These are phyloP conservation scores for Malus hybrid DNA, from an alignment of 331 rosid genomes.

Conservation along the genomic window DNA sequence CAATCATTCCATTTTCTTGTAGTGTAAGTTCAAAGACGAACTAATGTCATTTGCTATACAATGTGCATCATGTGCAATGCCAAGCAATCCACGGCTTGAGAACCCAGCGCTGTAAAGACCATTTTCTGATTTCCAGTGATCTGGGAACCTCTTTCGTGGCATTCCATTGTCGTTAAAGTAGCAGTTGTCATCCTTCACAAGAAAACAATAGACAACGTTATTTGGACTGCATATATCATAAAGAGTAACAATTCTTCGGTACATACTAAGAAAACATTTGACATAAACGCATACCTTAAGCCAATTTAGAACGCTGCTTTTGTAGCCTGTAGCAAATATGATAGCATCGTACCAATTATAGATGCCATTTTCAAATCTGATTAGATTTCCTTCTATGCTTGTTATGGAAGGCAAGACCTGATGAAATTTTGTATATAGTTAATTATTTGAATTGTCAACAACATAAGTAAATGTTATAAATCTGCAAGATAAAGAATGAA, in stretches of 20 bases:
- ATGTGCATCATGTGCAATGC: constrained; percentile 10
- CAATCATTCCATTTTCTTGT: not conserved
- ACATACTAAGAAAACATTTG: not conserved
- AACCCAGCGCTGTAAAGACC: constrained; percentile 17
- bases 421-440: not conserved
- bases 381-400: constrained; percentile 18
- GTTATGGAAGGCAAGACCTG: constrained; percentile 41
- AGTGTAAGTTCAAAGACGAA: not conserved
- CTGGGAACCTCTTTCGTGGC: not conserved
- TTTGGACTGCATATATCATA: too few relatives aligned
- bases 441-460: too few relatives aligned
- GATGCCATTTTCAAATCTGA: constrained; percentile 37
- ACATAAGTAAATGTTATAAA: too few relatives aligned
- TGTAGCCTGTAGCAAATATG: constrained; percentile 38
- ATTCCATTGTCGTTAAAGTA: constrained; percentile 6
- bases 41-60: constrained; percentile 7
- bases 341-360: constrained; percentile 33
- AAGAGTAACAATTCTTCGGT: not conserved
- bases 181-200: not conserved
- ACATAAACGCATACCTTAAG: constrained; percentile 35
- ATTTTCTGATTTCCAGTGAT: constrained; percentile 15
- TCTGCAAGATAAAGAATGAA: too few relatives aligned
- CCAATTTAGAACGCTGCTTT: constrained; percentile 44
- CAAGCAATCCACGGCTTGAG: not conserved
- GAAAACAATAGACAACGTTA: not conserved